phyloP scores from a whole-genome alignment of 2,329 filamentous ascomycete genomes.

The Emergomyces pasteurianus region DNA sequence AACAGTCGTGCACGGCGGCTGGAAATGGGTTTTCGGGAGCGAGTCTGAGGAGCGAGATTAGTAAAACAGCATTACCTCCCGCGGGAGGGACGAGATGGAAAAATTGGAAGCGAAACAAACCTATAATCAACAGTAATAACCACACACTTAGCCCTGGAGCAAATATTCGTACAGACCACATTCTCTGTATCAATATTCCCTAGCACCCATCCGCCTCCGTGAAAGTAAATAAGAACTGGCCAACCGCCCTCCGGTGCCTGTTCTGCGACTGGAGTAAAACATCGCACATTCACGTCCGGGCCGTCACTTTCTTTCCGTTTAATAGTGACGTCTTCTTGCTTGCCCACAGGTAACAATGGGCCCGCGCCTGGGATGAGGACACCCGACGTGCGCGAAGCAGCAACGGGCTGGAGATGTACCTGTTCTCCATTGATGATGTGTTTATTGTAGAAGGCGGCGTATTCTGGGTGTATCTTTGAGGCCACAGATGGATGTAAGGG shows the following conservation, averaged over 20 bases:
- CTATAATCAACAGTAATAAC: slow-evolving; percentile 47
- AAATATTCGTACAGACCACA: slow-evolving; percentile 44
- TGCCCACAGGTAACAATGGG: slow-evolving; percentile 37
- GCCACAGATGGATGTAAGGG: slow-evolving; percentile 38
- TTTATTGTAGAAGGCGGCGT: slow-evolving; percentile 42
- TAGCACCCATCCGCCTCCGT: slow-evolving; percentile 49
- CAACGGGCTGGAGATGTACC: slow-evolving; percentile 44
- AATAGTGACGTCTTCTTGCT: slow-evolving; percentile 35
- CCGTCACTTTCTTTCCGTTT: slow-evolving; percentile 36
- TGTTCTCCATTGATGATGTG: slow-evolving; percentile 41
- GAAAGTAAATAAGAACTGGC: slow-evolving; percentile 46
- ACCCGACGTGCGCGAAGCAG: slow-evolving; percentile 39
- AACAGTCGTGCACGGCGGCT: slow-evolving; percentile 45
- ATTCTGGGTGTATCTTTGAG: slow-evolving; percentile 38
- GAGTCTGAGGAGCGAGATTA: slow-evolving; percentile 27
- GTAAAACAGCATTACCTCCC: not conserved
- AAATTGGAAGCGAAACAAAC: slow-evolving; percentile 19
- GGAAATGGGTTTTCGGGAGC: slow-evolving; percentile 47
- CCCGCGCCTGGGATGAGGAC: slow-evolving; percentile 43
- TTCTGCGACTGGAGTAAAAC: slow-evolving; percentile 39
- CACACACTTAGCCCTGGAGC: slow-evolving; percentile 38
- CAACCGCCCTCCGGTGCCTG: slow-evolving; percentile 35
- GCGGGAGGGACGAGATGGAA: not conserved
- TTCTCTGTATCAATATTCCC: slow-evolving; percentile 49
- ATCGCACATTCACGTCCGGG: slow-evolving; percentile 37